Percentiles rank a stretch among this genome's conserved stretches.
Evolutionary conservation across 345 rosid genomes (phyloP).

Genomic region (Acer yangbiense): DNA sequence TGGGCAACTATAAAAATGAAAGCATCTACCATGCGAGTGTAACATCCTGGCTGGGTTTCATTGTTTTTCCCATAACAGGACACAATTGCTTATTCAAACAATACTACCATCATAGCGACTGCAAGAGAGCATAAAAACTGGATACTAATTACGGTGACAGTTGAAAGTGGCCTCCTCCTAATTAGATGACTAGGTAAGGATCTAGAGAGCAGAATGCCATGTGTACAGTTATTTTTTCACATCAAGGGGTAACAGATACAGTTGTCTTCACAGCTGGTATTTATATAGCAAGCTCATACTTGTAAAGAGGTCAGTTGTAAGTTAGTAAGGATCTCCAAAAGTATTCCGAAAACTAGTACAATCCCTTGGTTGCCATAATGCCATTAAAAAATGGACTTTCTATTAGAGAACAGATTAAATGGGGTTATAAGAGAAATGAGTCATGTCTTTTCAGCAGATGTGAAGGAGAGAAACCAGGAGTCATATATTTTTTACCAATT

Average conservation of each 20-base stretch:
- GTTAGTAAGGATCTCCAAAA: not conserved
- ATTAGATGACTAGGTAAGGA: not conserved
- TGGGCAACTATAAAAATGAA: not conserved
- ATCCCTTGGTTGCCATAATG: not conserved
- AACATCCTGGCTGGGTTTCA: not conserved
- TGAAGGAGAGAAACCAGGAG: not conserved
- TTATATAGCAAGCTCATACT: slow-evolving; percentile 1
- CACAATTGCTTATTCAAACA: not conserved
- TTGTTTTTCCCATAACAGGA: not conserved
- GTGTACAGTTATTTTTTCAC: not conserved
- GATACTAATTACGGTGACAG: not conserved
- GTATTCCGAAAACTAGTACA: not conserved
- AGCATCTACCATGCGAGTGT: not conserved
- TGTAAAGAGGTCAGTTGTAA: not conserved
- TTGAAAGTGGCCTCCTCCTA: slow-evolving; percentile 9
- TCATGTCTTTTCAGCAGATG: not conserved
- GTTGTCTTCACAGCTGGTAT: not conserved
- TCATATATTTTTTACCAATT: not conserved
- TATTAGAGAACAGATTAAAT: not conserved
- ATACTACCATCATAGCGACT: not conserved
- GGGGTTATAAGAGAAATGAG: not conserved
- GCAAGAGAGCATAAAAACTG: not conserved
- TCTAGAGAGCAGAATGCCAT: not conserved
- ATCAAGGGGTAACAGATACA: not conserved
- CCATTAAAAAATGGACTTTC: not conserved